phyloP scores from a whole-genome alignment of 305 asterid genomes.

The Fraxinus ornus region DNA sequence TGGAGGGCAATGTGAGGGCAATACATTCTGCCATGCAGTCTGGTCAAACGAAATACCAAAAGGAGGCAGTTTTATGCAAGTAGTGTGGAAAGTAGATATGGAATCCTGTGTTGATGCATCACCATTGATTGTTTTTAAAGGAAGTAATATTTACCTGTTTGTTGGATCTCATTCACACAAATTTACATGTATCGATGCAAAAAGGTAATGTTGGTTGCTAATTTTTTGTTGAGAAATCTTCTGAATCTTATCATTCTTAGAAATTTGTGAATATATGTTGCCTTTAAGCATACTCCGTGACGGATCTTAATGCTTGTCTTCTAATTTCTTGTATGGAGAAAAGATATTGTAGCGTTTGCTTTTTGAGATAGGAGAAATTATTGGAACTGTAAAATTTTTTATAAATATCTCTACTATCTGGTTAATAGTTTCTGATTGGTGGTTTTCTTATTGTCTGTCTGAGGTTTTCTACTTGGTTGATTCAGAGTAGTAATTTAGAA shows the following conservation, averaged over 20 bases:
- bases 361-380: neutral
- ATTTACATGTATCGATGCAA: conserved; percentile 68
- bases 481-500: neutral
- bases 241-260: conserved; percentile 12
- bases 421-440: neutral
- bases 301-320: conserved; percentile 11
- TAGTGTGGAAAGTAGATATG: conserved; percentile 70
- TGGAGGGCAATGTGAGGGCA: conserved; percentile 42
- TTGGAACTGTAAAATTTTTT: neutral
- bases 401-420: neutral
- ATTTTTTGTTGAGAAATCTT: conserved; percentile 17
- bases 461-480: neutral
- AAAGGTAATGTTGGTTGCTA: conserved; percentile 47
- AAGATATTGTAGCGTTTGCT: neutral
- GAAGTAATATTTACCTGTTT: conserved; percentile 51
- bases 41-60: conserved; percentile 40
- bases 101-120: conserved; percentile 97
- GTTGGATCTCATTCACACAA: conserved; percentile 87
- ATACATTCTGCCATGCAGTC: conserved; percentile 29
- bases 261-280: neutral
- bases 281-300: conserved; percentile 14
- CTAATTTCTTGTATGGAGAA: neutral
- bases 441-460: neutral
- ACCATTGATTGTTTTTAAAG: conserved; percentile 72
- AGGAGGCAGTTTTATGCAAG: conserved; percentile 49